Conservation (phyloP, 192 early-diverging fungal genomes). For the Funneliformis geosporum region DNA sequence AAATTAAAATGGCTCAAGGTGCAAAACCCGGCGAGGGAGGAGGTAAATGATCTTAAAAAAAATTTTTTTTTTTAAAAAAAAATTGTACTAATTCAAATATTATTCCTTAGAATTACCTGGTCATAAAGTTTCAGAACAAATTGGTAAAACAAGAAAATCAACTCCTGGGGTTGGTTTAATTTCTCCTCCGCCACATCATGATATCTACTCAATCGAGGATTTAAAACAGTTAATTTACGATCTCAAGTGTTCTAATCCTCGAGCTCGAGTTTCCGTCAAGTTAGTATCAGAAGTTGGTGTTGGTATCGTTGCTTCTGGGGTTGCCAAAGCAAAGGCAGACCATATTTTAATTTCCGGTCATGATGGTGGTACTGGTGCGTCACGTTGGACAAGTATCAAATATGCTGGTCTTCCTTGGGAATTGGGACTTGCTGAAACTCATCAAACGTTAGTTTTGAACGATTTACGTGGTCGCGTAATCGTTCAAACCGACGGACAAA, state of each 20-base stretch:
- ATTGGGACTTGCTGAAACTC: constrained; percentile 97
- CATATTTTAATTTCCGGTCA: constrained; percentile 95
- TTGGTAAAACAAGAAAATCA: constrained; percentile 88
- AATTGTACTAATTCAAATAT: neutral
- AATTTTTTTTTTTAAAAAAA: neutral
- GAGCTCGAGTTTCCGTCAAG: constrained; percentile 94
- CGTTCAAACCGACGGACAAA: constrained; percentile 98
- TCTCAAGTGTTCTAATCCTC: constrained; percentile 90
- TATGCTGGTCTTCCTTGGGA: constrained; percentile 99
- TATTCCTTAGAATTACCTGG: constrained; percentile 49
- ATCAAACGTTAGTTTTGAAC: constrained; percentile 97
- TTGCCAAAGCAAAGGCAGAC: constrained; percentile 96
- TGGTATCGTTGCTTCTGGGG: constrained; percentile 95
- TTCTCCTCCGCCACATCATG: constrained; percentile 97
- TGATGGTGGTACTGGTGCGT: constrained; percentile 98
- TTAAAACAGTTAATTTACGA: constrained; percentile 99
- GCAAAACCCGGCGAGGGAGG: constrained; percentile 99
- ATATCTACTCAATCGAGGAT: constrained; percentile 99
- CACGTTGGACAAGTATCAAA: constrained; percentile 97
- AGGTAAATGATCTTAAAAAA: constrained; percentile 49
- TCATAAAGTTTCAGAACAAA: constrained; percentile 72
- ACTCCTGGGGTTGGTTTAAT: constrained; percentile 96
- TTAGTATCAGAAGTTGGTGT: constrained; percentile 97
- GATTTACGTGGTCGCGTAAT: constrained; percentile 94
- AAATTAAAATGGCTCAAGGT: constrained; percentile 99